Evolutionary conservation across 2,329 filamentous ascomycete genomes (phyloP), one percentile per base, ranked within the genome.

Genomic region (Aspergillus brunneoviolaceus): DNA sequence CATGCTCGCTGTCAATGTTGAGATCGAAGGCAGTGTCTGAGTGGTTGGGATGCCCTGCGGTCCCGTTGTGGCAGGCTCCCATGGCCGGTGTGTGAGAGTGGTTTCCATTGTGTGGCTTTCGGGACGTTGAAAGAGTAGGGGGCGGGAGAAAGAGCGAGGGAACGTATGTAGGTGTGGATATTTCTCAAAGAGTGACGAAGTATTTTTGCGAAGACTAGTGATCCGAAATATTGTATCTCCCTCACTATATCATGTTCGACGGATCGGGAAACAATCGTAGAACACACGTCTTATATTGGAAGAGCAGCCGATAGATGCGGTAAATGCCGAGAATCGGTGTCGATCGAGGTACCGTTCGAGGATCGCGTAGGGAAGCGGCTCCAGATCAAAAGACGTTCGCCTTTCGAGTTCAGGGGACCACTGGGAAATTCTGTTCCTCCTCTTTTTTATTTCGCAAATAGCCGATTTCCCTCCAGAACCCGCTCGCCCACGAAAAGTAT

Each of bases 21-120:
- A 78, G 60, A 81, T 81, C 5, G 79, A 80, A 9, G 79, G 79
- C 1, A 81, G 72, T 7, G 77, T 79, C 62, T 79, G 77, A 9
- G 73, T 69, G 27, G 73, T 72, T 16, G 73, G 67, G 31, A 68
- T 67, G 5, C 70, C 72, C 35, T 77, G 76, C 42, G 76, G 72
- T 54, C 70, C 73, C 31, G 71, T 65, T 19, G 68, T 70, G 47
- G 69, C 63, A 25, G 75, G 67, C 70, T 79, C 79, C 79, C 79
- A 81, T 27, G 77, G 78, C 49, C 79, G 76, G 67, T 77, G 78
- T 57, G 75, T 67, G 62, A 75, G 66, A 31, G 77, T 72, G 23
- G 72, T 64, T 58, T 79, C 77, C 78, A 80, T 80, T 59, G 45
- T 62, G 33, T 29, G 29, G 51, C 23, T 31, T 23, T 60, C 39